Percentiles rank a stretch among this genome's conserved stretches.
These are phyloP conservation scores for Phialophora macrospora DNA, from an alignment of 2,329 filamentous ascomycete genomes.

Conservation along the genomic window DNA sequence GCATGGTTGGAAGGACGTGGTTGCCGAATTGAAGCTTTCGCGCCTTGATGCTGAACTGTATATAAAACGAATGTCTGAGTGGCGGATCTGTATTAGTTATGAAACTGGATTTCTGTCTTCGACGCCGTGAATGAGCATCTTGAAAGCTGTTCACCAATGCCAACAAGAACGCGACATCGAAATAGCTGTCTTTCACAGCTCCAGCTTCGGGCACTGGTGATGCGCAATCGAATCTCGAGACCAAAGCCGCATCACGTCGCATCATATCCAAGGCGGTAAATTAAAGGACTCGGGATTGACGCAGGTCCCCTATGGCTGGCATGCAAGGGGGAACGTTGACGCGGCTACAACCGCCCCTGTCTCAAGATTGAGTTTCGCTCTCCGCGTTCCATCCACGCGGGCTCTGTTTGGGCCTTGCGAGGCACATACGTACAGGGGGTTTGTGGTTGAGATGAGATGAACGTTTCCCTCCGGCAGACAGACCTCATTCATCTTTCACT, in stretches of 20 bases:
- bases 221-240: neutral
- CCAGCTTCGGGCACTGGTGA: neutral
- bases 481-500: neutral
- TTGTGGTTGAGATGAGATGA: neutral
- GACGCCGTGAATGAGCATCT: neutral
- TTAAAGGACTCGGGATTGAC: constrained; percentile 2
- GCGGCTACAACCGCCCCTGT: constrained; percentile 5
- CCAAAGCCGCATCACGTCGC: neutral
- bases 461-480: neutral
- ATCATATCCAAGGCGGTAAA: neutral
- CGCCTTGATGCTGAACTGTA: constrained; percentile 1
- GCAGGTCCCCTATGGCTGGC: neutral
- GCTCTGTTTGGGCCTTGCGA: constrained; percentile 7
- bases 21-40: neutral
- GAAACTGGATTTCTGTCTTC: neutral
- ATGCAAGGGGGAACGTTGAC: neutral
- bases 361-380: constrained; percentile 20
- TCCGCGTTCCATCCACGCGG: constrained; percentile 13
- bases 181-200: neutral
- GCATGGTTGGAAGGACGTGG: neutral
- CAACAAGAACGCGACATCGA: neutral
- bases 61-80: neutral
- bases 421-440: neutral
- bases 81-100: neutral
- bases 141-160: neutral